A percentile compares a stretch with the other conserved stretches of the same genome.
Evolutionary conservation across 768 basidiomycete genomes (phyloP).

Genomic region (Cyclocybe aegerita): DNA sequence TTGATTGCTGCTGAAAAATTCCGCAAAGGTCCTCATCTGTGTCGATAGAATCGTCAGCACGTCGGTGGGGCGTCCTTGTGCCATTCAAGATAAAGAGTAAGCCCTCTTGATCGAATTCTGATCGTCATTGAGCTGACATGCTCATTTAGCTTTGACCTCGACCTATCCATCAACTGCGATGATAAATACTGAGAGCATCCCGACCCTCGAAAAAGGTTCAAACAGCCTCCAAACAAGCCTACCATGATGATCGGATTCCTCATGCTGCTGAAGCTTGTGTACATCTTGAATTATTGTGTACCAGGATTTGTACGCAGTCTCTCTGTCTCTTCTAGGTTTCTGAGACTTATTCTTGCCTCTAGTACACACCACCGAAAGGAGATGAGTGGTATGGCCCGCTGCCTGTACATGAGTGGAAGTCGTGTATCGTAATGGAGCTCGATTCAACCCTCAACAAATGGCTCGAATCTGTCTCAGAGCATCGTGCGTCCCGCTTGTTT

Average conservation of each 20-base stretch:
- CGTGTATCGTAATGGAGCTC: not conserved
- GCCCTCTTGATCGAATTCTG: constrained; percentile 11
- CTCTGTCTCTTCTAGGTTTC: too few relatives aligned
- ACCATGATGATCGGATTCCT: constrained; percentile 55
- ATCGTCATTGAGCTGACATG: not conserved
- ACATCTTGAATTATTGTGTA: constrained; percentile 60
- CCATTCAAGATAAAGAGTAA: constrained; percentile 76
- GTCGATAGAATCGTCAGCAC: constrained; percentile 49
- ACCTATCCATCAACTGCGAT: constrained; percentile 58
- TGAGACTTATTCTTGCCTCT: not conserved
- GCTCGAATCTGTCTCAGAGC: too few relatives aligned
- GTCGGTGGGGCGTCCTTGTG: constrained; percentile 66
- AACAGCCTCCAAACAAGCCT: constrained; percentile 63
- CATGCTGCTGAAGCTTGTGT: constrained; percentile 53
- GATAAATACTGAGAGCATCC: constrained; percentile 74
- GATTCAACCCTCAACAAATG: constrained; percentile 12
- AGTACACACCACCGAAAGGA: not conserved
- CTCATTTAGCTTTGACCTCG: constrained; percentile 61
- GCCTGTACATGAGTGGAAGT: not conserved
- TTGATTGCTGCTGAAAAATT: not conserved
- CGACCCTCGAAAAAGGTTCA: constrained; percentile 56
- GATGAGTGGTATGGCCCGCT: not conserved
- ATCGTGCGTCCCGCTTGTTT: too few relatives aligned
- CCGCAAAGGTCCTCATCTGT: constrained; percentile 44
- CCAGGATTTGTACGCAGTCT: constrained; percentile 52